Conservation (phyloP, 768 basidiomycete genomes). For the Strobilomyces confusus region DNA sequence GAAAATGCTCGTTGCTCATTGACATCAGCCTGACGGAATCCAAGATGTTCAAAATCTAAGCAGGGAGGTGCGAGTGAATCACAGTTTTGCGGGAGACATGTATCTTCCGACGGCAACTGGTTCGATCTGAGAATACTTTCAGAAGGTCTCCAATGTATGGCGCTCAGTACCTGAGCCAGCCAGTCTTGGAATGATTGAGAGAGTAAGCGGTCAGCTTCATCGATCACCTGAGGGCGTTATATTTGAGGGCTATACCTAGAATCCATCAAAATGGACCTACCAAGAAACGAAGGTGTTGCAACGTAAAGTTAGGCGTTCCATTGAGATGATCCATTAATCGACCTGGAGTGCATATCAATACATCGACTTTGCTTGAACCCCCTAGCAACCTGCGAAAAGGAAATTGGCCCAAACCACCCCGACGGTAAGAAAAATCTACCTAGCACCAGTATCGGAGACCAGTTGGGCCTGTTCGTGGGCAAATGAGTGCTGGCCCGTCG, state of each 20-base stretch:
- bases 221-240: slow-evolving; percentile 64
- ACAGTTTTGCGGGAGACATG: background rate
- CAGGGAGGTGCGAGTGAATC: slow-evolving; percentile 63
- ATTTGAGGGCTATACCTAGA: background rate
- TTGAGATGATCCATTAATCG: slow-evolving; percentile 91
- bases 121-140: background rate
- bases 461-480: slow-evolving; percentile 84
- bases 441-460: slow-evolving; percentile 51
- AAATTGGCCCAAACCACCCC: background rate
- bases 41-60: slow-evolving; percentile 25
- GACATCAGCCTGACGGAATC: slow-evolving; percentile 42
- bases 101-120: slow-evolving; percentile 5
- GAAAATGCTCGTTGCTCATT: slow-evolving; percentile 57
- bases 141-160: slow-evolving; percentile 46
- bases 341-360: slow-evolving; percentile 94
- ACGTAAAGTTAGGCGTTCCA: slow-evolving; percentile 82
- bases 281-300: slow-evolving; percentile 94
- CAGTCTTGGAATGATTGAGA: slow-evolving; percentile 97
- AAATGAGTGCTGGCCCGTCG: slow-evolving; percentile 93
- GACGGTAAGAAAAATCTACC: slow-evolving; percentile 37
- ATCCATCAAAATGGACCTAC: slow-evolving; percentile 41
- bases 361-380: slow-evolving; percentile 88
- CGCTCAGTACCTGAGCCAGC: slow-evolving; percentile 79
- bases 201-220: slow-evolving; percentile 95
- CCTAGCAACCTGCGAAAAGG: slow-evolving; percentile 55